A percentile compares a stretch with the other conserved stretches of the same genome.
These are phyloP conservation scores for Pyrenochaeta sp. DNA, from an alignment of 2,329 filamentous ascomycete genomes.

Conservation along the genomic window DNA sequence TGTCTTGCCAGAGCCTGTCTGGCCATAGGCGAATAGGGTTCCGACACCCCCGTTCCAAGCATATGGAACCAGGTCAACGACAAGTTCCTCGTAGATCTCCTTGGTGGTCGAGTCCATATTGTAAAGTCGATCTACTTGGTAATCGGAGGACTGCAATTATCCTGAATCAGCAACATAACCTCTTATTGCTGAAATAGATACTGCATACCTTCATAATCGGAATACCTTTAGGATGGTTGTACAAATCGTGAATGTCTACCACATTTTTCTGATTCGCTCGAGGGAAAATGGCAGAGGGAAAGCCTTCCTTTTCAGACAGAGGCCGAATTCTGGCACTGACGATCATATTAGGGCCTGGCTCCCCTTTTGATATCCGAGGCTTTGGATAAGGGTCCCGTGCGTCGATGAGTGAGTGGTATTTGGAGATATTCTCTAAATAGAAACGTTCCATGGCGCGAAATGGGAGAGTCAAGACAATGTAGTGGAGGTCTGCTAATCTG, in stretches of 20 bases:
- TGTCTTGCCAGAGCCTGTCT: constrained; percentile 95
- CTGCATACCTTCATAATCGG: constrained; percentile 23
- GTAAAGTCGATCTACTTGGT: constrained; percentile 27
- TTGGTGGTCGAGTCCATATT: constrained; percentile 42
- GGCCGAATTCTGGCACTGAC: constrained; percentile 25
- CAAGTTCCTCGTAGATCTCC: constrained; percentile 53
- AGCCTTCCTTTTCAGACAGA: constrained; percentile 16
- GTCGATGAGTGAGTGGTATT: constrained; percentile 19
- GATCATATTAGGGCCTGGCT: constrained; percentile 17
- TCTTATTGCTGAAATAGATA: not conserved
- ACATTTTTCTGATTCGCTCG: constrained; percentile 19
- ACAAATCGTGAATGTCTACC: constrained; percentile 30
- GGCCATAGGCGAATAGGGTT: constrained; percentile 86
- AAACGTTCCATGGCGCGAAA: constrained; percentile 21
- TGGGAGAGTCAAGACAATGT: no score
- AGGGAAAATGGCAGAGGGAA: constrained; percentile 23
- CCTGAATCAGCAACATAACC: constrained; percentile 11
- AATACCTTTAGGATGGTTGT: constrained; percentile 22
- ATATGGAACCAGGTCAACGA: constrained; percentile 56
- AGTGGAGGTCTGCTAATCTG: no score
- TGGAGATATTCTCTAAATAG: constrained; percentile 22
- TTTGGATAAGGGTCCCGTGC: constrained; percentile 22
- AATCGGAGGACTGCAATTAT: constrained; percentile 19
- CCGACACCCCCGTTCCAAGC: constrained; percentile 58
- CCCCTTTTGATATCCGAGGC: constrained; percentile 18